Conservation (phyloP, 1,139 yeast species). For the Blastobotrys capitulatus region DNA sequence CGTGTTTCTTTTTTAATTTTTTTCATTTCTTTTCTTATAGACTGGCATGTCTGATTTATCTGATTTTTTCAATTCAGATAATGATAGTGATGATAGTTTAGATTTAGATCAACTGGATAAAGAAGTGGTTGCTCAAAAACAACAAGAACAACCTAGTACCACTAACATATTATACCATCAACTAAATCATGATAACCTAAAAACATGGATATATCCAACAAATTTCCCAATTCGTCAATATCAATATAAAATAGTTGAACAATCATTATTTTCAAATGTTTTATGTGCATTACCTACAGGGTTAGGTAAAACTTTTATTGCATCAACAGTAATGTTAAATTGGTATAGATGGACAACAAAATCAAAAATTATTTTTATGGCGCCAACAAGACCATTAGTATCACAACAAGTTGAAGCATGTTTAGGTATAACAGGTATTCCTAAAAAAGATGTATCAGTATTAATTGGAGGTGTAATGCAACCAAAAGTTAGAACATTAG, state of each 20-base stretch:
- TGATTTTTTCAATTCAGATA: too few species aligned
- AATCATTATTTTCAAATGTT: constrained; percentile 67
- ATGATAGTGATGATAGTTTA: constrained; percentile 3
- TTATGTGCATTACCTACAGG: constrained; percentile 96
- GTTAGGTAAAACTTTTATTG: constrained; percentile 93
- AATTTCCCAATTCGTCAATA: constrained; percentile 81
- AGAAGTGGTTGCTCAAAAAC: background rate
- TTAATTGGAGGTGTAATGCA: constrained; percentile 39
- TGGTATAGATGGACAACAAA: constrained; percentile 75
- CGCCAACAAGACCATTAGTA: constrained; percentile 96
- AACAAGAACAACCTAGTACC: background rate
- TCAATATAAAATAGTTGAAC: constrained; percentile 72
- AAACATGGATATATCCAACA: constrained; percentile 72
- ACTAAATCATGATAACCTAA: constrained; percentile 39
- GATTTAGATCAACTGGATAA: constrained; percentile 4
- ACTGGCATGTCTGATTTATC: too few species aligned
- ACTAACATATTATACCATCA: constrained; percentile 33
- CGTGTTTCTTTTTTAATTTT: too few species aligned
- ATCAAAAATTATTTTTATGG: constrained; percentile 84
- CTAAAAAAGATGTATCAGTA: constrained; percentile 71
- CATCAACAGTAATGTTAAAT: constrained; percentile 89
- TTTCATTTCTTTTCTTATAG: too few species aligned
- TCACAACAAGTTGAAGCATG: constrained; percentile 97
- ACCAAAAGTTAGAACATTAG: constrained; percentile 44
- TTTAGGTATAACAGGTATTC: constrained; percentile 78